phyloP scores from a whole-genome alignment of 345 rosid genomes.

The Bruguiera sexangula region DNA sequence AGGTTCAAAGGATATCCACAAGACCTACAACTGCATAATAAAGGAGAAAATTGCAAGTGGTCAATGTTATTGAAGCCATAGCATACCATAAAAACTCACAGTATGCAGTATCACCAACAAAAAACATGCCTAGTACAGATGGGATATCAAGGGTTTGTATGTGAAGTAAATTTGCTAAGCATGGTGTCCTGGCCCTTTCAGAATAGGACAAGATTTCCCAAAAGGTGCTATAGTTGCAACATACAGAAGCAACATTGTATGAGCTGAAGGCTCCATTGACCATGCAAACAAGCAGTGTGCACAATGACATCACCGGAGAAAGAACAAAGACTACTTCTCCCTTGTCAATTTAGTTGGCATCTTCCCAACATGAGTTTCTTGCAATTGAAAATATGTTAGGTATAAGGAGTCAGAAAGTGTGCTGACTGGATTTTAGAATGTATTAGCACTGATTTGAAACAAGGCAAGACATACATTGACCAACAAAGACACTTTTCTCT shows the following conservation, averaged over 20 bases:
- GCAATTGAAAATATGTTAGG: no score
- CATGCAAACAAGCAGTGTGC: background rate
- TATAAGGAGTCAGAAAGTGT: no score
- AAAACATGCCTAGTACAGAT: background rate
- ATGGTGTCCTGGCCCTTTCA: background rate
- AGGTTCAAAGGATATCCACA: slow-evolving; percentile 64
- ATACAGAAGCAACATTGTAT: background rate
- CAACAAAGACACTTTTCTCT: no score
- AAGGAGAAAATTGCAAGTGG: slow-evolving; percentile 7
- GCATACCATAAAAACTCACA: background rate
- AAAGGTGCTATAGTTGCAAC: background rate
- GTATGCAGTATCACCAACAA: background rate
- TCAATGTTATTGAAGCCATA: background rate
- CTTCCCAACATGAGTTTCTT: no score
- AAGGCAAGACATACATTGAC: no score
- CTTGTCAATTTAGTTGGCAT: no score
- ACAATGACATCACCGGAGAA: no score
- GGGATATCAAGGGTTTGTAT: background rate
- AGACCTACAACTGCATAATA: slow-evolving; percentile 53
- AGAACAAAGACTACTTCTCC: no score
- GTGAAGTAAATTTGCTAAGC: background rate
- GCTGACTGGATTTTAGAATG: no score
- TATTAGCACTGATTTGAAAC: no score
- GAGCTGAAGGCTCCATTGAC: background rate
- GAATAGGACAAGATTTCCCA: background rate